Percentiles rank a stretch among this genome's conserved stretches.
These are phyloP conservation scores for Penicillium sp. DNA, from an alignment of 2,329 filamentous ascomycete genomes.

Conservation along the genomic window DNA sequence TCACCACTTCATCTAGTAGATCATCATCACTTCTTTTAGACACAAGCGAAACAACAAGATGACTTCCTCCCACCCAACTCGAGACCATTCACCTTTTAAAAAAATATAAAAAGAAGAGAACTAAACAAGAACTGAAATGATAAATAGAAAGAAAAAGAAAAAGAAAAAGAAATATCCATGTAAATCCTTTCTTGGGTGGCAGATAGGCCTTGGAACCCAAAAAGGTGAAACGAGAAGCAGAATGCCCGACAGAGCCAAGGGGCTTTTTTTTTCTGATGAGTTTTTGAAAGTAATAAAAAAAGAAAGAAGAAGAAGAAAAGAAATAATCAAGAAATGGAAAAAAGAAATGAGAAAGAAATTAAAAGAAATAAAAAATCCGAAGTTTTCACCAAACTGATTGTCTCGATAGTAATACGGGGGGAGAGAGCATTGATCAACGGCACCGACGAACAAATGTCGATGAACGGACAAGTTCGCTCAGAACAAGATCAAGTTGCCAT, in stretches of 20 bases:
- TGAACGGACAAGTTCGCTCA: background rate
- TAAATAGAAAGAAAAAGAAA: background rate
- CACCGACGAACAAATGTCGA: background rate
- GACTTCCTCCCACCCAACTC: background rate
- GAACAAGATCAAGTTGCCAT: constrained; percentile 12
- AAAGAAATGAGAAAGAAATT: background rate
- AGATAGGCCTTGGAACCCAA: background rate
- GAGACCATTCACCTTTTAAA: background rate
- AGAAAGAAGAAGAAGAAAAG: background rate
- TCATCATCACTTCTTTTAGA: background rate
- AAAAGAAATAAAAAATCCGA: constrained; percentile 5
- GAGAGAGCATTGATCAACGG: background rate
- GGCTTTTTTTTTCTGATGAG: background rate
- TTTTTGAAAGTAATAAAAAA: background rate
- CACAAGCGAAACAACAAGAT: constrained; percentile 1
- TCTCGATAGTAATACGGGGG: background rate
- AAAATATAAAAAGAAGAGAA: background rate
- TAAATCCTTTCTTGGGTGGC: background rate
- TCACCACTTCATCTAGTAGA: background rate
- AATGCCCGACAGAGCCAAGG: background rate
- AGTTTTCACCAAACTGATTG: background rate
- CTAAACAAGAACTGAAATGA: background rate
- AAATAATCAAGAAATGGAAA: constrained; percentile 1
- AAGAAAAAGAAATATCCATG: background rate
- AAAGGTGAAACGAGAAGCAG: background rate